A percentile compares a stretch with the other conserved stretches of the same genome.
Conservation (phyloP, 2,329 filamentous ascomycete genomes). For the Fusarium sp. region DNA sequence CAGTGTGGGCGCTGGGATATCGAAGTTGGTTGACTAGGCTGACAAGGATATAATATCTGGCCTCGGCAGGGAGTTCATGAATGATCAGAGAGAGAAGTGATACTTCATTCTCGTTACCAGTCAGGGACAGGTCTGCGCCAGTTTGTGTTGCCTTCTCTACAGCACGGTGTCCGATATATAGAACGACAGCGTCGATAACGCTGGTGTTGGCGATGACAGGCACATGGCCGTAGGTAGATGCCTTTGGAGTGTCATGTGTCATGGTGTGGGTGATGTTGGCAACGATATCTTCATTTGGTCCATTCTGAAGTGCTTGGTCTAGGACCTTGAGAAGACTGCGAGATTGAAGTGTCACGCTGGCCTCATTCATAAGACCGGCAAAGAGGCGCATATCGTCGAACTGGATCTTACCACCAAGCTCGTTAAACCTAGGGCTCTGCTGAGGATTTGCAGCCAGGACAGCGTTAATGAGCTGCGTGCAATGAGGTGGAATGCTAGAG, state of each 20-base stretch:
- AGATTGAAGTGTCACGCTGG: slow-evolving; percentile 61
- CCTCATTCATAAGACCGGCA: slow-evolving; percentile 71
- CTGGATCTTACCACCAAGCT: slow-evolving; percentile 75
- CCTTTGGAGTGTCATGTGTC: slow-evolving; percentile 63
- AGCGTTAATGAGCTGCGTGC: slow-evolving; percentile 86
- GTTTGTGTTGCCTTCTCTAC: slow-evolving; percentile 66
- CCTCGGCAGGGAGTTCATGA: slow-evolving; percentile 77
- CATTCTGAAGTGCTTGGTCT: slow-evolving; percentile 66
- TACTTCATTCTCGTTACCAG: slow-evolving; percentile 61
- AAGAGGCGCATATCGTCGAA: slow-evolving; percentile 76
- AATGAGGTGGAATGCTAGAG: slow-evolving; percentile 81
- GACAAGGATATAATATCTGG: slow-evolving; percentile 82
- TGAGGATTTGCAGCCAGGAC: slow-evolving; percentile 85
- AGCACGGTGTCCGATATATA: slow-evolving; percentile 80
- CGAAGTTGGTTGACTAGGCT: slow-evolving; percentile 92
- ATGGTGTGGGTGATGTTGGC: slow-evolving; percentile 80
- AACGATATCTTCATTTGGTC: slow-evolving; percentile 75
- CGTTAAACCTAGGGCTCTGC: slow-evolving; percentile 72
- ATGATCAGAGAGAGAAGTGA: slow-evolving; percentile 79
- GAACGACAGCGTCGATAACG: slow-evolving; percentile 82
- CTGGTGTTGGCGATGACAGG: slow-evolving; percentile 73
- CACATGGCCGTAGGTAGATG: slow-evolving; percentile 71
- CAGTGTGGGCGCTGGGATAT: slow-evolving; percentile 87
- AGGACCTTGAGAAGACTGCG: slow-evolving; percentile 67
- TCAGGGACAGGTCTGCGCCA: slow-evolving; percentile 62